Percentiles rank a stretch among this genome's conserved stretches.
phyloP scores from a whole-genome alignment of 2,329 filamentous ascomycete species.

The Chrysoporthe cubensis region DNA sequence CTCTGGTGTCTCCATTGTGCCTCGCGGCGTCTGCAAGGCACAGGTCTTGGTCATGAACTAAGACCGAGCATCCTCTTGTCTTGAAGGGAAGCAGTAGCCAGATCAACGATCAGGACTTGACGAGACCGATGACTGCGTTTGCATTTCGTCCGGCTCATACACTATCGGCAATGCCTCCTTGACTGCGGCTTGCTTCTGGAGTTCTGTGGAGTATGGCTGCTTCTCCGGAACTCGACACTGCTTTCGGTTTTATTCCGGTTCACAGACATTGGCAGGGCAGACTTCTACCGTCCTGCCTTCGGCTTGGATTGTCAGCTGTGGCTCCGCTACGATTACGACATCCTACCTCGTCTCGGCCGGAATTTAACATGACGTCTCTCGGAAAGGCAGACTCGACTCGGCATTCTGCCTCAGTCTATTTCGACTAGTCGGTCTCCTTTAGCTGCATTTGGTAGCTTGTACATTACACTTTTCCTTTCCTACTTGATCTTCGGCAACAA shows the following conservation, averaged over 20 bases:
- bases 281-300: background rate
- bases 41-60: conserved; percentile 56
- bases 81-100: background rate
- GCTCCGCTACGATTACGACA: conserved; percentile 2
- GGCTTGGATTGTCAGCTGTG: conserved; percentile 8
- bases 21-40: conserved; percentile 49
- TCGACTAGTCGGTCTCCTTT: background rate
- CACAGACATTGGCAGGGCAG: background rate
- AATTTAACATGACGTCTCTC: background rate
- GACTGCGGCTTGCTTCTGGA: background rate
- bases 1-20: conserved; percentile 47
- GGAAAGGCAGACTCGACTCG: background rate
- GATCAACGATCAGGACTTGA: background rate
- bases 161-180: background rate
- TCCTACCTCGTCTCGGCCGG: background rate
- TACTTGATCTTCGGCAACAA: background rate
- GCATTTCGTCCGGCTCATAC: conserved; percentile 1
- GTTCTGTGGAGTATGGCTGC: background rate
- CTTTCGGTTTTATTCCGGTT: background rate
- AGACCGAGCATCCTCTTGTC: background rate
- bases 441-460: background rate
- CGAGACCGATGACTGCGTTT: conserved; percentile 1
- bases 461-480: background rate
- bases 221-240: background rate
- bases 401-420: background rate